Percentiles rank a stretch among this genome's conserved stretches.
Conservation (phyloP, 352 stramenopile species). For the Achlya hypogyna region DNA sequence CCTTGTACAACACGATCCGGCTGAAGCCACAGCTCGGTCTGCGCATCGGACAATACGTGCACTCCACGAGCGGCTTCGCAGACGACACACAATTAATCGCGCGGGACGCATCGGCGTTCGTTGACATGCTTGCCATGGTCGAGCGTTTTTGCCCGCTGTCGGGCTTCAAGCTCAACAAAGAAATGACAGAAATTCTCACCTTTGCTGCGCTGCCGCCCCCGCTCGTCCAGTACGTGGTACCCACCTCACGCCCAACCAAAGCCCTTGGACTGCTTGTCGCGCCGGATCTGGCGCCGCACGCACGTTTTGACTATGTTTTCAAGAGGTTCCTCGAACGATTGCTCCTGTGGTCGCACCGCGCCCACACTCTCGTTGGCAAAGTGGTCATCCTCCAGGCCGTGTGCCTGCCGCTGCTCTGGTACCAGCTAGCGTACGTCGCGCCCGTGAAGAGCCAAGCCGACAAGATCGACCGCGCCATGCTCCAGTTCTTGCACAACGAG, state of each 20-base stretch:
- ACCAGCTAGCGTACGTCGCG: not conserved
- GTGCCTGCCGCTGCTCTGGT: constrained; percentile 6
- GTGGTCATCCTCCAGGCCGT: constrained; percentile 3
- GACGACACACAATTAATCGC: constrained; percentile 9
- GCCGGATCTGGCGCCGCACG: not conserved
- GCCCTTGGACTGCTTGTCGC: constrained; percentile 2
- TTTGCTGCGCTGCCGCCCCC: not conserved
- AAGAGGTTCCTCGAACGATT: not conserved
- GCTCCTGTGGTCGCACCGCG: not conserved
- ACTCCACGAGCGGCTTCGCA: not conserved
- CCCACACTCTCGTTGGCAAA: not conserved
- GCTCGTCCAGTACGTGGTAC: not conserved
- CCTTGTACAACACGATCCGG: constrained; percentile 3
- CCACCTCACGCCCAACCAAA: not conserved
- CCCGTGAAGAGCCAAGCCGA: too few relatives aligned
- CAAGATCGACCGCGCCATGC: not conserved
- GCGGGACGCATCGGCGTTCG: not conserved
- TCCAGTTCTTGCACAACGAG: not conserved
- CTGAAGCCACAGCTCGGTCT: not conserved
- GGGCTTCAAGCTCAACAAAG: not conserved
- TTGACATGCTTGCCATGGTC: not conserved
- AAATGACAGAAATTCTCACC: constrained; percentile 11
- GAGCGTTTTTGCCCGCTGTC: constrained; percentile 1
- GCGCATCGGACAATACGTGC: not conserved
- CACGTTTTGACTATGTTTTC: constrained; percentile 4